Evolutionary conservation across 2,329 filamentous ascomycete species (phyloP).

Genomic region (Trichoderma afroharzianum): DNA sequence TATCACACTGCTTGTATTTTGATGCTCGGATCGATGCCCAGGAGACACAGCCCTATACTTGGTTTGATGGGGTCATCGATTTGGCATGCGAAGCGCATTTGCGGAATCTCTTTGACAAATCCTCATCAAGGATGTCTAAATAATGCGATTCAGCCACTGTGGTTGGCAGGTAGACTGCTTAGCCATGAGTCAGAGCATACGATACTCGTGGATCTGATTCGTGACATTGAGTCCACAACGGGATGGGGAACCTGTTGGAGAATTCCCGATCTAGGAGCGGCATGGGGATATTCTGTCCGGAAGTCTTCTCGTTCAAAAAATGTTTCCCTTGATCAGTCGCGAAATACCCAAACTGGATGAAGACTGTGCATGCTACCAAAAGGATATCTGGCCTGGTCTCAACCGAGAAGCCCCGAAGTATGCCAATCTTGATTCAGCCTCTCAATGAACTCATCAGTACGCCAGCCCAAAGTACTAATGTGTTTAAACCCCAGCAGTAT

Average conservation of each 20-base stretch:
- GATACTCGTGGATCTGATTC: slow-evolving; percentile 41
- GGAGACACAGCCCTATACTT: slow-evolving; percentile 15
- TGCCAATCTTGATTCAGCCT: not conserved
- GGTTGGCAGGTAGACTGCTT: slow-evolving; percentile 52
- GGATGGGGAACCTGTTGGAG: slow-evolving; percentile 54
- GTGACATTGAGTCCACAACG: slow-evolving; percentile 48
- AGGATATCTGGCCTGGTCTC: not conserved
- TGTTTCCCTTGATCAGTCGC: too few relatives aligned
- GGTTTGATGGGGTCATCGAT: slow-evolving; percentile 34
- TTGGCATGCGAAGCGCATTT: slow-evolving; percentile 45
- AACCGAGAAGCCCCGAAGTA: not conserved
- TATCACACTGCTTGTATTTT: slow-evolving; percentile 55
- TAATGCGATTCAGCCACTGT: slow-evolving; percentile 56
- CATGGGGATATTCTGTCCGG: slow-evolving; percentile 33
- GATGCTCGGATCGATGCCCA: slow-evolving; percentile 39
- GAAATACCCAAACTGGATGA: not conserved
- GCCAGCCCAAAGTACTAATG: not conserved
- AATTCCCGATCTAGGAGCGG: slow-evolving; percentile 47
- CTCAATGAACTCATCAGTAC: not conserved
- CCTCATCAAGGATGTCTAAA: slow-evolving; percentile 53
- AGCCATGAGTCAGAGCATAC: slow-evolving; percentile 46
- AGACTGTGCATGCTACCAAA: not conserved
- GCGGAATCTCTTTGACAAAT: slow-evolving; percentile 40
- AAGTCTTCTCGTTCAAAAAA: not conserved
- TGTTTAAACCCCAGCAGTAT: not conserved